phyloP scores from a whole-genome alignment of 805 yeast species.

The Ogataea zsoltii region DNA sequence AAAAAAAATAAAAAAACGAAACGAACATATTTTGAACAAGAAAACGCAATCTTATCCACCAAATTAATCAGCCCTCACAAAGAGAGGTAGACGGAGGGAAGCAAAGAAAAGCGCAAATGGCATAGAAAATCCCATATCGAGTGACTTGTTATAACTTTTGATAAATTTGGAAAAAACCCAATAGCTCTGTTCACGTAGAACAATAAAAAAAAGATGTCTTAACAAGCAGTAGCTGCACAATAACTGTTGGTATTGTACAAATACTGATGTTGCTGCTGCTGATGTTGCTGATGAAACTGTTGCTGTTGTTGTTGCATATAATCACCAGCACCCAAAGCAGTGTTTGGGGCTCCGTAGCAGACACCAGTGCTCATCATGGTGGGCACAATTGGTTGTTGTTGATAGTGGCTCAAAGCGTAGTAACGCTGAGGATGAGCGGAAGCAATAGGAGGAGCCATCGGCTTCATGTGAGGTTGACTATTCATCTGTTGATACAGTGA shows the following conservation, averaged over 20 bases:
- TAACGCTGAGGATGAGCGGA: constrained; percentile 19
- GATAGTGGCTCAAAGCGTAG: constrained; percentile 19
- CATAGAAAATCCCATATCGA: constrained; percentile 3
- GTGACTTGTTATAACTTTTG: not conserved
- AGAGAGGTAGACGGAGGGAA: not conserved
- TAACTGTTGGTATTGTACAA: constrained; percentile 13
- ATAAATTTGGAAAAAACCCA: constrained; percentile 1
- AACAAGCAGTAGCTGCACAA: constrained; percentile 28
- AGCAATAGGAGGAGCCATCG: constrained; percentile 8
- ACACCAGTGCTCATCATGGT: constrained; percentile 20
- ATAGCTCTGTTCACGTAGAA: not conserved
- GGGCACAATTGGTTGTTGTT: constrained; percentile 18
- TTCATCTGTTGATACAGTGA: constrained; percentile 19
- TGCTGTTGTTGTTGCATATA: constrained; percentile 12
- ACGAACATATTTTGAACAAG: not conserved
- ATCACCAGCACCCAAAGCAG: constrained; percentile 2
- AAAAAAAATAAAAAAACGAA: not conserved
- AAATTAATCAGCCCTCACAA: not conserved
- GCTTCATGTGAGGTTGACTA: constrained; percentile 13
- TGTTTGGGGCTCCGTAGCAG: constrained; percentile 9
- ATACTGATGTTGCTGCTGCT: constrained; percentile 11
- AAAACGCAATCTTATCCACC: not conserved
- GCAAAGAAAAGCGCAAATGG: constrained; percentile 6
- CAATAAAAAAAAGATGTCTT: not conserved
- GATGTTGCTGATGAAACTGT: constrained; percentile 12